These are phyloP conservation scores for Jacaranda copaia DNA, from an alignment of 257 asterid species.

Conservation along the genomic window DNA sequence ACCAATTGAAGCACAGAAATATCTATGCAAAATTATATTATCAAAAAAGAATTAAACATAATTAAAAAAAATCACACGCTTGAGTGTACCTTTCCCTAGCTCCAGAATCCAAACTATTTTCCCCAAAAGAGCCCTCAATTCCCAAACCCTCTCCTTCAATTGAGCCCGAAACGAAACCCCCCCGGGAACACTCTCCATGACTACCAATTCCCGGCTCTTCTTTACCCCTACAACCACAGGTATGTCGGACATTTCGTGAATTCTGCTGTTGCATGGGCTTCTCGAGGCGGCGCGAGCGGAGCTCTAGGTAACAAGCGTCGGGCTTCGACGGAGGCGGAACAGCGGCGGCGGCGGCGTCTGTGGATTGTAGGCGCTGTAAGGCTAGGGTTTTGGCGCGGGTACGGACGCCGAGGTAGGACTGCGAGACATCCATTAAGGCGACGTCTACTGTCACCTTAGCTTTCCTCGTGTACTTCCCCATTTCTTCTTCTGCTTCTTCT, in stretches of 20 bases:
- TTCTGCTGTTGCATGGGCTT: conserved; percentile 44
- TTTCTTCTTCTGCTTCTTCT: conserved; percentile 4
- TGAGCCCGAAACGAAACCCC: conserved; percentile 35
- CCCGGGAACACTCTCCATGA: conserved; percentile 8
- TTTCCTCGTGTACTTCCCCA: conserved; percentile 72
- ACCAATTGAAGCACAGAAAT: not conserved
- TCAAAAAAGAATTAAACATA: not conserved
- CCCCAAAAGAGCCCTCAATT: conserved; percentile 59
- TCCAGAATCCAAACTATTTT: conserved; percentile 48
- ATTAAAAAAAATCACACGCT: not conserved
- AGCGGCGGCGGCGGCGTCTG: conserved; percentile 23
- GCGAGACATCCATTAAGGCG: conserved; percentile 60
- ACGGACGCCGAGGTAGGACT: conserved; percentile 68
- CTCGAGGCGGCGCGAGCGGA: conserved; percentile 70
- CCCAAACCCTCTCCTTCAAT: conserved; percentile 37
- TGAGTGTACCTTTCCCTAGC: conserved; percentile 51
- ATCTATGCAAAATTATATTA: not conserved
- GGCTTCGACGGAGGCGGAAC: conserved; percentile 32
- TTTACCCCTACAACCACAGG: conserved; percentile 11
- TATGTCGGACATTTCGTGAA: conserved; percentile 30
- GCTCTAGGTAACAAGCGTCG: conserved; percentile 61
- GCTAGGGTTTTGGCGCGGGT: conserved; percentile 85
- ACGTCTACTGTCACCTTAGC: conserved; percentile 55
- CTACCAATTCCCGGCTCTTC: conserved; percentile 14
- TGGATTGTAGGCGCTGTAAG: conserved; percentile 59